Evolutionary conservation across 495 filamentous ascomycete genomes (phyloP).

Genomic region (Jackrogersella multiformis): DNA sequence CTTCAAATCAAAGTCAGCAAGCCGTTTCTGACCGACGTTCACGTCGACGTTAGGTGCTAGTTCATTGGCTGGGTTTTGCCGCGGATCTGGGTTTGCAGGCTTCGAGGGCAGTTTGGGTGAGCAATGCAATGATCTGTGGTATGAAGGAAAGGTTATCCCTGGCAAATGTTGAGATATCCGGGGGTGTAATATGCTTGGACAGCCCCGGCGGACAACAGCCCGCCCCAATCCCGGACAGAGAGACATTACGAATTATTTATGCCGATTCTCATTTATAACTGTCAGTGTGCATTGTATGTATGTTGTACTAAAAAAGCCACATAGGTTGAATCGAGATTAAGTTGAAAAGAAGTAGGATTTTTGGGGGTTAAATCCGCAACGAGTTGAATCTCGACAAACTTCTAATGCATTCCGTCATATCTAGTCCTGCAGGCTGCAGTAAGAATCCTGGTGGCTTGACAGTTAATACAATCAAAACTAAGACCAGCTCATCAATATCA

Average conservation of each 20-base stretch:
- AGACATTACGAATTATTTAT: slow-evolving; percentile 23
- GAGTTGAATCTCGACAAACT: not conserved
- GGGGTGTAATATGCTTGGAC: slow-evolving; percentile 3
- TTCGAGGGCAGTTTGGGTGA: slow-evolving; percentile 12
- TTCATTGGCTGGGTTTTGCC: slow-evolving; percentile 36
- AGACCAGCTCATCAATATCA: not conserved
- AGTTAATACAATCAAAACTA: not conserved
- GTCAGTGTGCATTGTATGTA: not conserved
- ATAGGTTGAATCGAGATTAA: not conserved
- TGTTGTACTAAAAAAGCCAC: too few species aligned
- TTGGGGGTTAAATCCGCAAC: not conserved
- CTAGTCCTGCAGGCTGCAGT: not conserved
- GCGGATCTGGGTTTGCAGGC: slow-evolving; percentile 37
- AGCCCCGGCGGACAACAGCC: slow-evolving; percentile 12
- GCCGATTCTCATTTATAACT: slow-evolving; percentile 11
- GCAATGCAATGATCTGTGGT: slow-evolving; percentile 17
- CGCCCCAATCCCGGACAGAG: slow-evolving; percentile 30
- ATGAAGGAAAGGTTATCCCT: not conserved
- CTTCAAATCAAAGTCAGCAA: slow-evolving; percentile 62
- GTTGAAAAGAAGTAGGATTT: not conserved
- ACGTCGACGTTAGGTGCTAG: slow-evolving; percentile 36
- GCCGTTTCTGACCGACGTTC: slow-evolving; percentile 41
- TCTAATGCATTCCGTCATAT: slow-evolving; percentile 34
- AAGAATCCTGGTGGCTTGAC: not conserved
- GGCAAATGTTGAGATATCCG: not conserved